These are phyloP conservation scores for Vitis hybrid DNA, from an alignment of 177 flowering plant species.

Conservation along the genomic window DNA sequence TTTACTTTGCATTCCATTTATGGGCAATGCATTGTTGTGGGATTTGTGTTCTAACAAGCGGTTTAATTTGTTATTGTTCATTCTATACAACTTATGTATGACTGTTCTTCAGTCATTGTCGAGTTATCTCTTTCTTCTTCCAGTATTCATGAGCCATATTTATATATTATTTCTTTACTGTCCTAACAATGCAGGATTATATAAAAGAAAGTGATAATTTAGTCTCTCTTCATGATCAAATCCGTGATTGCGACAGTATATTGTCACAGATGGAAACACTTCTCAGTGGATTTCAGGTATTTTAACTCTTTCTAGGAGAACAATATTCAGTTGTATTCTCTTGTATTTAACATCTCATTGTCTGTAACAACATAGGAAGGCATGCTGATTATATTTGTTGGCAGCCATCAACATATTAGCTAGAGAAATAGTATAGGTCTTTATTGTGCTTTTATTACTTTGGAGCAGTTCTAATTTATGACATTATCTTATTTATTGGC, in stretches of 20 bases:
- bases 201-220: conserved; percentile 94
- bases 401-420: too few species aligned
- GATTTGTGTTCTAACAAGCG: not conserved
- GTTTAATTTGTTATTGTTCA: not conserved
- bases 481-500: too few species aligned
- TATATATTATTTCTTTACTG: conserved; percentile 1
- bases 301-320: not conserved
- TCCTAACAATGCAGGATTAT: conserved; percentile 63
- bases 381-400: too few species aligned
- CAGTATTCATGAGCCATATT: not conserved
- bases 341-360: not conserved
- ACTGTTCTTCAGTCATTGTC: not conserved
- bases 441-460: too few species aligned
- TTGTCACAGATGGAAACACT: conserved; percentile 96
- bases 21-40: not conserved
- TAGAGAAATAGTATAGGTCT: too few species aligned
- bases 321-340: not conserved
- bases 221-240: conserved; percentile 95
- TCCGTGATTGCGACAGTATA: conserved; percentile 87
- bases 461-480: too few species aligned
- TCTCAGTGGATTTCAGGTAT: conserved; percentile 97
- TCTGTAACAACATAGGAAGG: not conserved
- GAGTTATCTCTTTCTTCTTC: not conserved
- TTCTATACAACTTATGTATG: not conserved
- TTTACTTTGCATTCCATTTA: not conserved